Base-by-base conservation (phyloP, 495 filamentous ascomycete genomes). In the Penicillium egyptiacum region DNA sequence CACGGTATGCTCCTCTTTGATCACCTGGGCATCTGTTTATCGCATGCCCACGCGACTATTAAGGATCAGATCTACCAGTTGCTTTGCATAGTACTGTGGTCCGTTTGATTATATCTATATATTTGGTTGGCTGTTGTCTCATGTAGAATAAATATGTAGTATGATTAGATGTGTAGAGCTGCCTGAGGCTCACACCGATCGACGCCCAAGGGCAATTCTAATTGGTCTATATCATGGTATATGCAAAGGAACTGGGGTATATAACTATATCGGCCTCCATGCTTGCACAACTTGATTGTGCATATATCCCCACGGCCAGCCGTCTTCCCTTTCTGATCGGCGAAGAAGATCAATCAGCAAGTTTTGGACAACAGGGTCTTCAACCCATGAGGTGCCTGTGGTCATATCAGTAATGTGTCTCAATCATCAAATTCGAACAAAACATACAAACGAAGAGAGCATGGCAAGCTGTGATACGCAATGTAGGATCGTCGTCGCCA, bases 381-480 rank as follows among this genome's bases (percentile, higher is more conserved):
- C 63, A 3, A 77, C 69, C 71, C 72, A 75, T 17, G 68, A 66
- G 45, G 70, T 62, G 48, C 70, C 72, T 75, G 49, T 10, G 19
- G 12, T 7, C n/a, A 45, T 42, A 31, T 56, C 11, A 49, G 58
- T 43, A 53, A 11, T 28, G 23, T 5, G n/a, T 5, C 16, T 9
- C 14, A 47, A 14, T 39, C 40, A 5, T 10, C n/a, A 25, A 14
- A 39, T 5, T n/a, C 12, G 40, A 40, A 19, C 10, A 20, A 16
- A 9, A 58, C 67, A 49, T 62, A 73, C 74, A 76, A 23, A 68
- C 72, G 63, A 65, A 71, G 3, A 77, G 58, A 28, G 71, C 70
- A 49, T 77, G 71, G 42, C 72, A 71, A 26, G 74, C 72, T 64
- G 74, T 75, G n/a, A 71, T 69, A 31, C 71, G 70, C 23, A 71